phyloP scores from a whole-genome alignment of 2,329 filamentous ascomycete genomes.

The Laburnicola sp. region DNA sequence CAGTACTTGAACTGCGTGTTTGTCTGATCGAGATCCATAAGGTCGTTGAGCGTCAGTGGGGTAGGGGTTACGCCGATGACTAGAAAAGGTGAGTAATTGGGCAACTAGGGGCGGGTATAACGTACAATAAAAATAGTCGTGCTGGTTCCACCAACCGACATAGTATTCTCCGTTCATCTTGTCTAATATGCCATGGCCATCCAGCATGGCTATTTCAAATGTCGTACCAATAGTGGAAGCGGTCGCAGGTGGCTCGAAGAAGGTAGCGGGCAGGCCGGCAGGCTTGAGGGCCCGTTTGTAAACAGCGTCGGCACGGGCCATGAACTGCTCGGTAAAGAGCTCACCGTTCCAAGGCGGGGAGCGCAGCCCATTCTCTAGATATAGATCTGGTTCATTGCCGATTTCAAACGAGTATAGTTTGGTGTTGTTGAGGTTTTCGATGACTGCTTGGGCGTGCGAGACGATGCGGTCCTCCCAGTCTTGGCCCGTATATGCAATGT shows the following conservation, averaged over 20 bases:
- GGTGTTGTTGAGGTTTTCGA: slow-evolving; percentile 43
- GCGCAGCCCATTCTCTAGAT: slow-evolving; percentile 51
- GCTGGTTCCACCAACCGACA: slow-evolving; percentile 55
- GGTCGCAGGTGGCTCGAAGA: slow-evolving; percentile 55
- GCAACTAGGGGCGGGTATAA: neutral
- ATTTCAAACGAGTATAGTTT: slow-evolving; percentile 50
- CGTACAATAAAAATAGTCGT: slow-evolving; percentile 57
- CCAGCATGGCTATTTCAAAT: slow-evolving; percentile 52
- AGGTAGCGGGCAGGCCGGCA: slow-evolving; percentile 45
- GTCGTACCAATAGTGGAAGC: slow-evolving; percentile 56
- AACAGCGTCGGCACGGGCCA: slow-evolving; percentile 49
- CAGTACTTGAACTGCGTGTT: slow-evolving; percentile 54
- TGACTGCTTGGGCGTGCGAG: slow-evolving; percentile 46
- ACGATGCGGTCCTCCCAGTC: slow-evolving; percentile 52
- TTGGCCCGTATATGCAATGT: slow-evolving; percentile 52
- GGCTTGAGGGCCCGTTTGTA: slow-evolving; percentile 52
- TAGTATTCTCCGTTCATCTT: slow-evolving; percentile 43
- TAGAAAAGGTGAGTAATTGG: slow-evolving; percentile 23
- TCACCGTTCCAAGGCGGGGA: slow-evolving; percentile 50
- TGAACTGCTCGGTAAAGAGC: slow-evolving; percentile 52
- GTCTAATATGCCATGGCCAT: slow-evolving; percentile 46
- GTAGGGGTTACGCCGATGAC: slow-evolving; percentile 53
- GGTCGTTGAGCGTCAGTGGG: slow-evolving; percentile 49
- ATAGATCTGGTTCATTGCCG: slow-evolving; percentile 51
- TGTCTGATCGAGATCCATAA: slow-evolving; percentile 53